Evolutionary conservation across 2,329 filamentous ascomycete species (phyloP).

Genomic region (Scleromitrula shiraiana): DNA sequence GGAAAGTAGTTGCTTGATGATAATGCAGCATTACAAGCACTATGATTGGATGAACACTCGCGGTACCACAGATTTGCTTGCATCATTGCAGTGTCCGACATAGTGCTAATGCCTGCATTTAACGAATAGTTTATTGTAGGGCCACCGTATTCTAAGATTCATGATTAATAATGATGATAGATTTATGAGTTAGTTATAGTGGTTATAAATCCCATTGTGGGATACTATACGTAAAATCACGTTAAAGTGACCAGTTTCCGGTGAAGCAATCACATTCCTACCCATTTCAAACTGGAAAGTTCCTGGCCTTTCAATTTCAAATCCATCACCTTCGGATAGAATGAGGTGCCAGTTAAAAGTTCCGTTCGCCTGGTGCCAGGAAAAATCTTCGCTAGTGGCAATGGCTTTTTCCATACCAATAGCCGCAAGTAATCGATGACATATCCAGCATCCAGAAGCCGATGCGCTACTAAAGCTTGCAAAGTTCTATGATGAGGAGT

Average conservation of each 20-base stretch:
- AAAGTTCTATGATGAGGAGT: background rate
- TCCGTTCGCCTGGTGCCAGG: no score
- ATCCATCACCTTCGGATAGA: no score
- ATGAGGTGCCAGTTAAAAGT: no score
- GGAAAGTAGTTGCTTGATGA: background rate
- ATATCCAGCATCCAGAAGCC: background rate
- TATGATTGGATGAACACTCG: background rate
- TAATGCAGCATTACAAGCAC: background rate
- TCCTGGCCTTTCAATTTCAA: no score
- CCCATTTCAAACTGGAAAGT: no score
- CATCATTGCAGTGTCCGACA: background rate
- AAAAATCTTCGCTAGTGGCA: background rate
- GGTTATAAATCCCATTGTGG: background rate
- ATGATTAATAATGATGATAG: background rate
- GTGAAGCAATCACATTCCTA: no score
- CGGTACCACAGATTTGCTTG: background rate
- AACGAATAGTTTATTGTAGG: background rate
- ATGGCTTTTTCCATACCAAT: no score
- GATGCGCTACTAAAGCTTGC: background rate
- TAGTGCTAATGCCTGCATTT: background rate
- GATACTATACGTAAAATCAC: rapidly evolving
- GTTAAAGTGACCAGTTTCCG: no score
- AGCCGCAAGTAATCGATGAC: background rate
- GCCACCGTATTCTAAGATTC: background rate
- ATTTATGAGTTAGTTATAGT: background rate